Base-by-base conservation (phyloP, 768 basidiomycete species). In the Lenzites betulinus region DNA sequence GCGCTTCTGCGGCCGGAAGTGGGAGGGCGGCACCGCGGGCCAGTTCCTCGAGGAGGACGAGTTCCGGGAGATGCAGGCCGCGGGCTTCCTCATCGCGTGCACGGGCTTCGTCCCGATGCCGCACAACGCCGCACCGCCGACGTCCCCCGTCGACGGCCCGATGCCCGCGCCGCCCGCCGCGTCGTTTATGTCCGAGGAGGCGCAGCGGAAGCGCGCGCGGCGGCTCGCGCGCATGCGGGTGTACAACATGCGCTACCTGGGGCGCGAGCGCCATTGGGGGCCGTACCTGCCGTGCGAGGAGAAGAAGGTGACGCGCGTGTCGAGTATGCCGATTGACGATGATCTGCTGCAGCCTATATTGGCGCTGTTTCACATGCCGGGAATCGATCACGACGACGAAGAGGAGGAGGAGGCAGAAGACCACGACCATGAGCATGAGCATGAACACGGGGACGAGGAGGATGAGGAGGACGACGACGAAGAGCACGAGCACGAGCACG, bases 61-160 rank as follows among this genome's bases (percentile, higher is more conserved):
- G n/a, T 67, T 76, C 8, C 66, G 69, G 7, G 68, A 74, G 28
- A 74, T 73, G 16, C 71, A 76, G 18, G 64, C 74, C 8, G 79
- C 82, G 52, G 72, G 77, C 51, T 77, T 74, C 47, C 74, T 84
- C 48, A 64, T 81, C 2, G 79, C 80, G 25, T 70, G 74, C 44
- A 78, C 77, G 2, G 82, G 82, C 15, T 80, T 81, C 51, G 73
- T 73, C 16, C 65, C 67, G 25, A 52, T 57, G 13, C 63, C 61
- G 11, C 46, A 13, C n/a, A 25, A 39, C 38, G 15, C 38, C 15
- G 38, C 38, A 13, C 38, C 51, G 28, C 33, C 25, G 8, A 38
- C 28, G 9, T 20, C 50, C 36, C 35, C 22, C 11, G 1, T 11
- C 12, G 39, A 30, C 2, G 39, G 23, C 6, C 38, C 16, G 20